Evolutionary conservation across 73 alveolate species (phyloP).

Genomic region (Uronychia binucleata): DNA sequence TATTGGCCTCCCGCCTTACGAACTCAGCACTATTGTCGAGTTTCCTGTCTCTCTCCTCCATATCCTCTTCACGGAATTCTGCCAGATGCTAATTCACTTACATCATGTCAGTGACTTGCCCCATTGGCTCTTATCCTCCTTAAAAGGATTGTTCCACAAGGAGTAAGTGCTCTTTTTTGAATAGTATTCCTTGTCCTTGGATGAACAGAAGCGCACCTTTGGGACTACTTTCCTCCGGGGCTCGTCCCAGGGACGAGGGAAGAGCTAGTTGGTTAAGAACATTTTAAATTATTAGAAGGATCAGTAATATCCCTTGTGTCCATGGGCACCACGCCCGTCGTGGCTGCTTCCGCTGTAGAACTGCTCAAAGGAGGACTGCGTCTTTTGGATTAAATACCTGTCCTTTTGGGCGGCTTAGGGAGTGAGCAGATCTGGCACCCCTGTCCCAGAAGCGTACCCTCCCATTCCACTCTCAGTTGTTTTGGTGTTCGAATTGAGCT

Average conservation of each 20-base stretch:
- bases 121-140: slow-evolving; percentile 2
- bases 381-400: background rate
- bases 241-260: slow-evolving; percentile 53
- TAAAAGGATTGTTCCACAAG: slow-evolving; percentile 18
- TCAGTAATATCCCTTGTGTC: background rate
- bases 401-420: background rate
- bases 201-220: background rate
- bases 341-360: background rate
- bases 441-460: background rate
- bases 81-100: background rate
- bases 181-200: slow-evolving; percentile 15
- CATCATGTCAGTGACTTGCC: background rate
- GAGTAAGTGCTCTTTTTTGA: background rate
- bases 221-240: background rate
- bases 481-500: background rate
- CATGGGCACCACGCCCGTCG: background rate
- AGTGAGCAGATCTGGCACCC: background rate
- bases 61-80: background rate
- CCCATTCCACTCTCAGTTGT: background rate
- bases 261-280: slow-evolving; percentile 23
- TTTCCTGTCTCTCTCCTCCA: background rate
- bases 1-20: background rate
- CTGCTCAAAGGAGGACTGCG: background rate
- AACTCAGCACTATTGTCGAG: background rate
- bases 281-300: background rate